phyloP scores from a whole-genome alignment of 495 filamentous ascomycete genomes.

The Penicillium ucsense region DNA sequence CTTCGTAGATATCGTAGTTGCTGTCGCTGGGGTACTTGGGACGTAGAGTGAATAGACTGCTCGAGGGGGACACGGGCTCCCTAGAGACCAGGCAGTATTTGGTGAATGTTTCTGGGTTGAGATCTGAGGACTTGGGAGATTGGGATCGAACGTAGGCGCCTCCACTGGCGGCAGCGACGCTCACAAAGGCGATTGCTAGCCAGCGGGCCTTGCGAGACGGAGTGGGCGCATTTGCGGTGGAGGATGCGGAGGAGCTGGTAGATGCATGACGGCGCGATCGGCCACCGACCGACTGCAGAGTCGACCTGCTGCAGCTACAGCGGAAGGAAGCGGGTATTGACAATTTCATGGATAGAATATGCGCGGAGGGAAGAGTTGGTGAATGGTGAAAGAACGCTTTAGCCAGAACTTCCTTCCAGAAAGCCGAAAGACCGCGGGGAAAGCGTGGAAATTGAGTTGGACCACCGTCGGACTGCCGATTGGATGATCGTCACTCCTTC shows the following conservation, averaged over 20 bases:
- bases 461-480: conserved; percentile 17
- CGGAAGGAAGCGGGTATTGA: conserved; percentile 2
- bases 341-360: conserved; percentile 20
- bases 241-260: conserved; percentile 1
- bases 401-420: too few species aligned
- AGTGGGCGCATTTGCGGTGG: conserved; percentile 1
- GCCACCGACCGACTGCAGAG: conserved; percentile 2
- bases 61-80: conserved; percentile 62
- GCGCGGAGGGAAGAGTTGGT: neutral
- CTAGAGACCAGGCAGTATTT: conserved; percentile 56
- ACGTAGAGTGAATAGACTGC: conserved; percentile 63
- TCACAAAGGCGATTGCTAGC: conserved; percentile 27
- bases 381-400: too few species aligned
- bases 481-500: conserved; percentile 13
- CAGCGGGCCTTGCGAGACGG: conserved; percentile 23
- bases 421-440: neutral
- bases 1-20: conserved; percentile 35
- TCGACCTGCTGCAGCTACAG: conserved; percentile 10
- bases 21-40: conserved; percentile 30
- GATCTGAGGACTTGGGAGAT: conserved; percentile 12
- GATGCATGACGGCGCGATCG: conserved; percentile 14
- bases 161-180: conserved; percentile 23
- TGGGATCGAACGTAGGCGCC: conserved; percentile 30
- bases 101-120: conserved; percentile 51
- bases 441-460: conserved; percentile 11